A percentile compares a stretch with the other conserved stretches of the same genome.
phyloP scores from a whole-genome alignment of 2,329 filamentous ascomycete genomes.

The Aspergillus costaricaensis region DNA sequence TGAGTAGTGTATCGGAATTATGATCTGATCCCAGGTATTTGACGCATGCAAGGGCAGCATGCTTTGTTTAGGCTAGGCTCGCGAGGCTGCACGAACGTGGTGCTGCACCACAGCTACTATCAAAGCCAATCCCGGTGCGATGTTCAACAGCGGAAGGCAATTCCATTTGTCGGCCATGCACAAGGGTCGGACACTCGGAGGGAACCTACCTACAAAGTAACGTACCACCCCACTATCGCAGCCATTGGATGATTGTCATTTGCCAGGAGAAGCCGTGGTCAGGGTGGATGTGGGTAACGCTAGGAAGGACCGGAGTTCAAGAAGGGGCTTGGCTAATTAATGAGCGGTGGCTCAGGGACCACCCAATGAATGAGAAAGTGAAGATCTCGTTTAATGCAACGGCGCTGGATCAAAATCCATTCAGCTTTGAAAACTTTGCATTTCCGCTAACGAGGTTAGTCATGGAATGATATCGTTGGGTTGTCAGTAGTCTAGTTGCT shows the following conservation, averaged over 20 bases:
- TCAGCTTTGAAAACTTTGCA: background rate
- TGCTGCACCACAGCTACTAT: background rate
- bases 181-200: background rate
- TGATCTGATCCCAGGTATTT: background rate
- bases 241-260: background rate
- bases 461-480: too few species aligned
- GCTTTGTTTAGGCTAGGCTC: background rate
- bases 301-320: conserved; percentile 13
- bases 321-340: conserved; percentile 14
- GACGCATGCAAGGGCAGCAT: background rate
- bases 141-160: background rate
- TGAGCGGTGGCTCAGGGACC: background rate
- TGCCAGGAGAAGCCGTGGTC: background rate
- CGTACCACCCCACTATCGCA: background rate
- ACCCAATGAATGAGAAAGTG: background rate
- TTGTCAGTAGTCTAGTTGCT: too few species aligned
- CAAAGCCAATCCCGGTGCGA: background rate
- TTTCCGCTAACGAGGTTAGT: background rate
- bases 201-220: background rate
- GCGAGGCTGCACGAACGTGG: background rate
- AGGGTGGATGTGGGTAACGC: conserved; percentile 6
- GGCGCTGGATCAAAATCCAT: background rate
- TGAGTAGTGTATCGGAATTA: background rate
- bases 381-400: background rate
- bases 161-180: background rate